Evolutionary conservation across 345 rosid species (phyloP).

Genomic region (Aquilaria sinensis): DNA sequence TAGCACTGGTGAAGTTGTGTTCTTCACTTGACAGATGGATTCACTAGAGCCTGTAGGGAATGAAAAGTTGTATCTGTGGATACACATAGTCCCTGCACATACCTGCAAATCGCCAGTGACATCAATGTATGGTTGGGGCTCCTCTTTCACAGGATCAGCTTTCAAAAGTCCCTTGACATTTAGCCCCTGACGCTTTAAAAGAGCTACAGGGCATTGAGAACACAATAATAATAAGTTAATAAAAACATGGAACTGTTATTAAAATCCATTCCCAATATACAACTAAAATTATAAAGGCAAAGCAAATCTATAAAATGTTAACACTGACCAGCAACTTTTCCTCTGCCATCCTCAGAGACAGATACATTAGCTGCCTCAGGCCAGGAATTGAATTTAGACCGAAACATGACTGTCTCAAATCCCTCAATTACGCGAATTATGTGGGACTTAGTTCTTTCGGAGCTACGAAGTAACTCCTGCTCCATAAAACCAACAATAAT

Average conservation of each 20-base stretch:
- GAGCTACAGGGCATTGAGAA: slow-evolving; percentile 41
- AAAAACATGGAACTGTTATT: neutral
- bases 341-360: slow-evolving; percentile 92
- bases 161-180: slow-evolving; percentile 86
- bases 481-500: slow-evolving; percentile 9
- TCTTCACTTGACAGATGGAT: neutral
- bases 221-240: slow-evolving; percentile 8
- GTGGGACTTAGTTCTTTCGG: slow-evolving; percentile 54
- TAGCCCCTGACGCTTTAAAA: slow-evolving; percentile 86
- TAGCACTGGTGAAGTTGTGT: too few species aligned
- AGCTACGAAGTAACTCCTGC: slow-evolving; percentile 59
- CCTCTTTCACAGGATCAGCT: slow-evolving; percentile 72
- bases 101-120: slow-evolving; percentile 97
- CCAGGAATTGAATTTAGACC: slow-evolving; percentile 92
- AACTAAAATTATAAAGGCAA: slow-evolving; percentile 5
- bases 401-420: slow-evolving; percentile 87
- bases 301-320: slow-evolving; percentile 8
- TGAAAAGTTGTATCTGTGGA: neutral
- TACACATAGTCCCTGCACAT: neutral
- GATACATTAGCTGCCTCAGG: slow-evolving; percentile 53
- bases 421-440: slow-evolving; percentile 90
- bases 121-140: slow-evolving; percentile 82
- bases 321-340: slow-evolving; percentile 92
- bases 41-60: neutral
- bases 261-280: slow-evolving; percentile 6